Percentiles rank a stretch among this genome's conserved stretches.
These are phyloP conservation scores for Furculomyces boomerangus DNA, from an alignment of 371 early-diverging fungal species.

Conservation along the genomic window DNA sequence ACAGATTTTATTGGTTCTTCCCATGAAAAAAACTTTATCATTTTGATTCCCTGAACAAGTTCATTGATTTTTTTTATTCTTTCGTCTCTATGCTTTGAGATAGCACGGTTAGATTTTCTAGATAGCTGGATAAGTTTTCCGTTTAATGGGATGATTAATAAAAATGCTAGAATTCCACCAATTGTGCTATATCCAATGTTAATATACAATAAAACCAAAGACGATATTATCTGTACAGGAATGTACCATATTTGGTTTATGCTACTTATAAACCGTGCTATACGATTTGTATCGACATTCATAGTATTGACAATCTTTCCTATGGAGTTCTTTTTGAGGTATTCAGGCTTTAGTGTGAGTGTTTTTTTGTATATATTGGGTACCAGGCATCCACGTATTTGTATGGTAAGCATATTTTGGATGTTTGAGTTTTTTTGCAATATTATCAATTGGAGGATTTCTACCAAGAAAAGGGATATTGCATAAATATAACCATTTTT, in stretches of 20 bases:
- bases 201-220: not conserved
- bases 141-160: not conserved
- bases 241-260: not conserved
- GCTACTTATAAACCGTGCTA: not conserved
- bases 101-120: not conserved
- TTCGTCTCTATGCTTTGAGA: not conserved
- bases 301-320: not conserved
- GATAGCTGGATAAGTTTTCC: not conserved
- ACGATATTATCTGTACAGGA: not conserved
- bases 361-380: not conserved
- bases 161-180: not conserved
- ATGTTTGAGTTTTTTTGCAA: not conserved
- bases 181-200: not conserved
- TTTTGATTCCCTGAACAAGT: not conserved
- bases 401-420: not conserved
- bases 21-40: slow-evolving; percentile 1
- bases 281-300: not conserved
- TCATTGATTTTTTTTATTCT: not conserved
- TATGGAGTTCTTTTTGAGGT: not conserved
- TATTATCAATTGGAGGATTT: not conserved
- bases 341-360: not conserved
- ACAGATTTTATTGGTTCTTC: not conserved
- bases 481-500: not conserved
- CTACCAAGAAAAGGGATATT: not conserved
- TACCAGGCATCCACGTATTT: not conserved